These are phyloP conservation scores for Phoma sp. DNA, from an alignment of 2,329 filamentous ascomycete species.

Conservation along the genomic window DNA sequence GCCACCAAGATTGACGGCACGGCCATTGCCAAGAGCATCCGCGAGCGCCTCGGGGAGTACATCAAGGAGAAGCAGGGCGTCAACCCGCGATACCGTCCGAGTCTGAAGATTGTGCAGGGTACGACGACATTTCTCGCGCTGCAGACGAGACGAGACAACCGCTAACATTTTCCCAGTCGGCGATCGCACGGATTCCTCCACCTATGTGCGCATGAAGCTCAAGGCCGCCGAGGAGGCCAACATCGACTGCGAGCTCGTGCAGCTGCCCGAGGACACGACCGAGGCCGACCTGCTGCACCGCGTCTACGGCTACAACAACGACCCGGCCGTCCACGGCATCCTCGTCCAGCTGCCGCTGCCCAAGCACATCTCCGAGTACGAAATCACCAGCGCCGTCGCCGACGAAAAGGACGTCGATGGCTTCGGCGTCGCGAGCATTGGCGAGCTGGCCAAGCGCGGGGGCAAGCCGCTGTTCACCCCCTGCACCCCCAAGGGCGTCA, in stretches of 20 bases:
- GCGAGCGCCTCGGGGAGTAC: conserved; percentile 78
- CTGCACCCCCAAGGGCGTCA: conserved; percentile 96
- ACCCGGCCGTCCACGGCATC: conserved; percentile 85
- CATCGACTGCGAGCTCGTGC: conserved; percentile 85
- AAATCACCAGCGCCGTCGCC: conserved; percentile 85
- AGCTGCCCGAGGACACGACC: conserved; percentile 79
- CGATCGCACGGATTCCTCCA: conserved; percentile 90
- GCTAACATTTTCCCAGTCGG: conserved; percentile 67
- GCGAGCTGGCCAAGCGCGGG: conserved; percentile 93
- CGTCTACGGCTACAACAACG: conserved; percentile 83
- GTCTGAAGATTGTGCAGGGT: conserved; percentile 95
- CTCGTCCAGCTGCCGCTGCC: conserved; percentile 93
- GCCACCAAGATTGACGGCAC: conserved; percentile 95
- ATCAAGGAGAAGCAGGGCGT: conserved; percentile 80
- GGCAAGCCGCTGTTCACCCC: conserved; percentile 88
- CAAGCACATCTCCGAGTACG: conserved; percentile 86
- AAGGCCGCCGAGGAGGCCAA: conserved; percentile 96
- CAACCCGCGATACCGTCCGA: conserved; percentile 88
- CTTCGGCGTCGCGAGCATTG: conserved; percentile 92
- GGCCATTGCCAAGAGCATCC: conserved; percentile 89
- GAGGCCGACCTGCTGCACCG: conserved; percentile 86
- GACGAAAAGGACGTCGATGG: conserved; percentile 98
- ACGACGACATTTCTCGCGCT: conserved; percentile 33
- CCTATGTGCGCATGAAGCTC: conserved; percentile 99
- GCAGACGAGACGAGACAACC: not conserved